A percentile compares a stretch with the other conserved stretches of the same genome.
phyloP scores from a whole-genome alignment of 345 rosid species.

The Aquilaria sinensis region DNA sequence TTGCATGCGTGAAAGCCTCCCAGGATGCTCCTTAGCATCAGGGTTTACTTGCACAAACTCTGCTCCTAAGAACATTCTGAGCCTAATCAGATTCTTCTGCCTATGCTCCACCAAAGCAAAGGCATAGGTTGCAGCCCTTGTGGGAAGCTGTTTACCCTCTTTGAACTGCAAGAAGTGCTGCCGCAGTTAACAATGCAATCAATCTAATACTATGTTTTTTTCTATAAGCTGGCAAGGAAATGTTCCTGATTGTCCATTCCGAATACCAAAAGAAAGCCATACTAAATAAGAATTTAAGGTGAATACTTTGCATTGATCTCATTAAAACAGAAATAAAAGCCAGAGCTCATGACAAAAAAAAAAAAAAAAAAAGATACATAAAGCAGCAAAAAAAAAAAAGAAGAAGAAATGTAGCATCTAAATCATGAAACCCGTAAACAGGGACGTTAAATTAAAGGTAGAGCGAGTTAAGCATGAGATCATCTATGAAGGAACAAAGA shows the following conservation, averaged over 20 bases:
- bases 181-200: conserved; percentile 11
- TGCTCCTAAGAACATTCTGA: conserved; percentile 79
- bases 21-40: conserved; percentile 32
- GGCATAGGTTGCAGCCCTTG: conserved; percentile 36
- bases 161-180: conserved; percentile 44
- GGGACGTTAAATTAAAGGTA: too few relatives aligned
- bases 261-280: conserved; percentile 6
- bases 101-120: conserved; percentile 90
- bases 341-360: too few relatives aligned
- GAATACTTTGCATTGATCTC: too few relatives aligned
- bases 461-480: too few relatives aligned
- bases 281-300: not conserved
- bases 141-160: conserved; percentile 45
- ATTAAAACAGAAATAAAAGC: too few relatives aligned
- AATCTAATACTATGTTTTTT: not conserved
- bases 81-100: conserved; percentile 51
- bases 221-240: not conserved
- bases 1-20: conserved; percentile 53
- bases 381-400: too few relatives aligned
- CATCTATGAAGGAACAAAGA: too few relatives aligned
- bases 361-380: too few relatives aligned
- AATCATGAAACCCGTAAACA: too few relatives aligned
- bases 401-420: too few relatives aligned
- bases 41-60: conserved; percentile 44
- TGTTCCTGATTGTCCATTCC: not conserved